Evolutionary conservation across 768 basidiomycete genomes (phyloP), one percentile per base, ranked within the genome.

Genomic region (Gloeostereum incarnatum): DNA sequence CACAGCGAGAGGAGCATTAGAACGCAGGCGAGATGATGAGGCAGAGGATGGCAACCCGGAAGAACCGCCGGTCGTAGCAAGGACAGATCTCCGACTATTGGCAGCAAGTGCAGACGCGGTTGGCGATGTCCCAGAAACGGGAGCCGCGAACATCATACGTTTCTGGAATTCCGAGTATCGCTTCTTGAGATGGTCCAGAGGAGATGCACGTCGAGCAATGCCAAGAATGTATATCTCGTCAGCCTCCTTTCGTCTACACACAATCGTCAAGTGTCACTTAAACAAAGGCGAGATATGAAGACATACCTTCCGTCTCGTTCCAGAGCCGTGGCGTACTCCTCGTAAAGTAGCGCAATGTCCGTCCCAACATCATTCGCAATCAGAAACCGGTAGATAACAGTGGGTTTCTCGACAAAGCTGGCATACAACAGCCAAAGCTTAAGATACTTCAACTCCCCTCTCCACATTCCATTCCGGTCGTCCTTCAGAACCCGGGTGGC

Each of bases 361-460:
- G 87, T 82, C 4, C 91, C 96, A 47, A 98, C 85, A 48, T 96
- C 90, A 49, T 91, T 92, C 4, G 81, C 81, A 46, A 96, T 68
- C 54, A 97, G 60, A 60, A 92, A 98, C 46, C 78, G 73, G 68
- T 85, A 97, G 47, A 98, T 83, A 56, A 92, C 73, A 11, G 77
- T 76, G 29, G 91, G 83, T 52, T 78, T 78, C 62, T 97, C 93
- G 36, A 98, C 89, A 54, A 88, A 84, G 55, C 79, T 81, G 11
- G 93, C 86, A 56, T 97, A 99, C 33, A 91, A 74, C 36, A 91
- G 68, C 96, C 96, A 99, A 11, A 98, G 65, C 53, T 91, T 90
- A 39, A 98, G 70, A 57, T 97, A 96, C 41, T 86, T 78, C 42
- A 88, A 53, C 51, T 97, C 90, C 39, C 66, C 70, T 49, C 70